A percentile compares a stretch with the other conserved stretches of the same genome.
phyloP scores from a whole-genome alignment of 106 monocot genomes.

The Triglochin maritima region DNA sequence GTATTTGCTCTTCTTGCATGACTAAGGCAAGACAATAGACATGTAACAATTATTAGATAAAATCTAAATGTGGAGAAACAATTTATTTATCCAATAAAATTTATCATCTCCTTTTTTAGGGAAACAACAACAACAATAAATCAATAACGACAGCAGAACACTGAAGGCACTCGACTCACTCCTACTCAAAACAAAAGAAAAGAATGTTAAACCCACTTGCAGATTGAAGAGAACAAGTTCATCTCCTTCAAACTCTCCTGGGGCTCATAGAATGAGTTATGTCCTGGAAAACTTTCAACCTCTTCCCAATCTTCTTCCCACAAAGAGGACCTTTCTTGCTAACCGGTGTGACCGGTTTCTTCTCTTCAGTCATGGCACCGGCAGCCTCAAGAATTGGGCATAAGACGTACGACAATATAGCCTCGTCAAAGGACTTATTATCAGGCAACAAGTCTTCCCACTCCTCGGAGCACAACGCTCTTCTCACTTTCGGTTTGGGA shows the following conservation, averaged over 20 bases:
- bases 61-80: background rate
- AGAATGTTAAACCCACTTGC: no score
- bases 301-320: constrained; percentile 62
- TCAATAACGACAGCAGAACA: no score
- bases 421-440: constrained; percentile 55
- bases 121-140: no score
- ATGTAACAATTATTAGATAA: background rate
- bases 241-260: constrained; percentile 15
- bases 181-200: no score
- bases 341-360: background rate
- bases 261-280: constrained; percentile 24
- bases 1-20: background rate
- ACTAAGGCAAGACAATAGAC: background rate
- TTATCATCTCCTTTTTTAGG: no score
- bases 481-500: constrained; percentile 6
- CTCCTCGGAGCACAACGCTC: background rate
- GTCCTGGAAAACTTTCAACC: constrained; percentile 73
- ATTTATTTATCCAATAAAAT: no score
- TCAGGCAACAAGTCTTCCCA: constrained; percentile 64
- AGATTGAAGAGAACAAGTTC: constrained; percentile 15
- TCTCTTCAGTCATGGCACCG: background rate
- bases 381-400: constrained; percentile 53
- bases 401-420: constrained; percentile 62
- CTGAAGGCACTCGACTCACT: no score
- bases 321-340: background rate